Percentiles rank a stretch among this genome's conserved stretches.
Conservation (phyloP, 352 stramenopile species). For the Globisporangium nagaii region DNA sequence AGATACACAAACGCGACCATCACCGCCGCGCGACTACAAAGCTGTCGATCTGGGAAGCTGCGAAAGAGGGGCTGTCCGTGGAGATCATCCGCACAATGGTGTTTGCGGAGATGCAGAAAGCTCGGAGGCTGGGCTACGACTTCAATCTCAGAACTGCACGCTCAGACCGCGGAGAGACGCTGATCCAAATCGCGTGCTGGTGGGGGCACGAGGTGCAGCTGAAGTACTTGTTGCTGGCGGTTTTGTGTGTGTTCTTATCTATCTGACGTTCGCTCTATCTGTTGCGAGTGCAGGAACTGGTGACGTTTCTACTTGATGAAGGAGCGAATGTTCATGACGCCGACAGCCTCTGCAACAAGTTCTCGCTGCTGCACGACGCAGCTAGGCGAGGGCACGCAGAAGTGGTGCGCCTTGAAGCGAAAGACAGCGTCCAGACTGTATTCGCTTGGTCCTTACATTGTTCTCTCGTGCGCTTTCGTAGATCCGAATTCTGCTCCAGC, state of each 20-base stretch:
- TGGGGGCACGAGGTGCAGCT: conserved; percentile 59
- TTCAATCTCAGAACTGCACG: conserved; percentile 43
- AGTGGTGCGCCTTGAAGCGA: conserved; percentile 48
- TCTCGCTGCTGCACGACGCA: conserved; percentile 62
- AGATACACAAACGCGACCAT: conserved; percentile 14
- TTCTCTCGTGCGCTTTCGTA: conserved; percentile 7
- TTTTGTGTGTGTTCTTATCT: too few relatives aligned
- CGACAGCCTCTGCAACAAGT: conserved; percentile 52
- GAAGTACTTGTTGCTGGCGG: neutral
- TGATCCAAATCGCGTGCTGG: conserved; percentile 72
- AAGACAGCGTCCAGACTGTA: neutral
- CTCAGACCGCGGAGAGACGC: conserved; percentile 47
- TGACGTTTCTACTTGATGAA: conserved; percentile 55
- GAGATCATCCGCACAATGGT: conserved; percentile 48
- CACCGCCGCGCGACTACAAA: conserved; percentile 27
- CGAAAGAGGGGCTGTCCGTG: conserved; percentile 40
- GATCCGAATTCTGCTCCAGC: conserved; percentile 43
- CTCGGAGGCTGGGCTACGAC: conserved; percentile 45
- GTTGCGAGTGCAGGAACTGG: conserved; percentile 25
- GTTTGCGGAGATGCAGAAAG: conserved; percentile 57
- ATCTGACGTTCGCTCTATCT: neutral
- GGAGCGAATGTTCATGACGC: conserved; percentile 41
- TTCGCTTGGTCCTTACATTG: neutral
- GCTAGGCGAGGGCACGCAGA: conserved; percentile 41
- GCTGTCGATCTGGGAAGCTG: conserved; percentile 66